phyloP scores from a whole-genome alignment of 345 rosid genomes.

The sweet orange (Citrus sinensis) region DNA sequence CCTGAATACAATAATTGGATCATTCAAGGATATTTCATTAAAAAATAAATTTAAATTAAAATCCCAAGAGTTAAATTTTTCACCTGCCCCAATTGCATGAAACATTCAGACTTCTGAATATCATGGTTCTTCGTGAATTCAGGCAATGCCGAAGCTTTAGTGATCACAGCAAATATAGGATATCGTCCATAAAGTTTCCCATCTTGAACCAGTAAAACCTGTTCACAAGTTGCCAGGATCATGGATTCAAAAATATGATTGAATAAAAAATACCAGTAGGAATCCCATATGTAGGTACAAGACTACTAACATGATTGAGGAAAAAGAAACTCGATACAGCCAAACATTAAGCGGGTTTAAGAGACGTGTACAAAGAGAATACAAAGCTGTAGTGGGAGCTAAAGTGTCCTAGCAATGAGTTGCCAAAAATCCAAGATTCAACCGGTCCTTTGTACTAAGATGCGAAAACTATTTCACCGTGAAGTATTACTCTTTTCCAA shows the following conservation, averaged over 20 bases:
- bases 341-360: background rate
- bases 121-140: conserved; percentile 64
- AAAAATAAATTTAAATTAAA: background rate
- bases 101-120: conserved; percentile 65
- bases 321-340: background rate
- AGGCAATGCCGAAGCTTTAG: conserved; percentile 66
- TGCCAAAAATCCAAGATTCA: background rate
- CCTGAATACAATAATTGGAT: background rate
- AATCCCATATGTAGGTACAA: conserved; percentile 7
- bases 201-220: conserved; percentile 95
- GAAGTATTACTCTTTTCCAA: background rate
- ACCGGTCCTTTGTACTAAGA: background rate
- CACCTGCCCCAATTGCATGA: conserved; percentile 80
- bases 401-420: background rate
- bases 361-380: background rate
- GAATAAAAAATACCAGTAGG: background rate
- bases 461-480: background rate
- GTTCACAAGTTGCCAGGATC: conserved; percentile 25
- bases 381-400: background rate
- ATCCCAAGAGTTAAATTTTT: conserved; percentile 3
- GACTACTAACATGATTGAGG: background rate
- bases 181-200: conserved; percentile 92
- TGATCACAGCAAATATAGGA: conserved; percentile 62
- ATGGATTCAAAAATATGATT: conserved; percentile 8
- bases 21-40: background rate